Conservation (phyloP, 768 basidiomycete species). For the Amanita fuliginea region DNA sequence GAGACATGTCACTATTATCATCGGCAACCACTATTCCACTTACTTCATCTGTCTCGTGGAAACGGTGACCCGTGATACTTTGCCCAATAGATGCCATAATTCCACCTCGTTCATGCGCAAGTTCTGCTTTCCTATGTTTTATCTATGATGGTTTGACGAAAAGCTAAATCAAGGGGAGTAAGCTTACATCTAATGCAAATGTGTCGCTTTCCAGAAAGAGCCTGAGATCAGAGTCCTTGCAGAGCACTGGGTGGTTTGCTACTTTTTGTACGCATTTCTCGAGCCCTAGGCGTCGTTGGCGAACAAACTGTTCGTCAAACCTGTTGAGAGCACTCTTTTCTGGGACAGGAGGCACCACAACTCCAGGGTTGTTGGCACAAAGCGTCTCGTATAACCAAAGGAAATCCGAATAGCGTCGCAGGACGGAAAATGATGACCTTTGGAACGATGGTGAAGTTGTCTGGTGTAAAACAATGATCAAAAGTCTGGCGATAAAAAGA, state of each 20-base stretch:
- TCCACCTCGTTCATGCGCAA: conserved; percentile 69
- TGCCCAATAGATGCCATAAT: conserved; percentile 79
- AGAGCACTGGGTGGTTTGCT: conserved; percentile 83
- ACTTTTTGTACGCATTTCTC: conserved; percentile 91
- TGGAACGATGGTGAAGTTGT: conserved; percentile 80
- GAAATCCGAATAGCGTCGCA: conserved; percentile 96
- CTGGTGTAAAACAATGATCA: conserved; percentile 22
- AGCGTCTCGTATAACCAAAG: conserved; percentile 92
- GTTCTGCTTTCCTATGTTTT: conserved; percentile 76
- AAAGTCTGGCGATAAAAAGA: not conserved
- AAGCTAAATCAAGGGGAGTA: not conserved
- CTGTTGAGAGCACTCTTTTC: conserved; percentile 92
- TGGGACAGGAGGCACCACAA: conserved; percentile 92
- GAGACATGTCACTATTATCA: conserved; percentile 1
- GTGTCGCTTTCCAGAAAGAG: conserved; percentile 91
- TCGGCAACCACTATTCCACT: conserved; percentile 4
- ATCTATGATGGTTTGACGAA: conserved; percentile 39
- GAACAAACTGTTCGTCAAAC: conserved; percentile 87
- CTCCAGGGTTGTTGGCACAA: conserved; percentile 86
- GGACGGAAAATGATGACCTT: conserved; percentile 81
- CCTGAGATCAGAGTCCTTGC: conserved; percentile 79
- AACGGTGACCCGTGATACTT: conserved; percentile 66
- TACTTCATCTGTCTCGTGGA: conserved; percentile 84
- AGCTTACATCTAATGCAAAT: conserved; percentile 78
- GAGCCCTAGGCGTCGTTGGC: conserved; percentile 71